phyloP scores from a whole-genome alignment of 2,329 filamentous ascomycete species.

The Metarhizium brunneum region DNA sequence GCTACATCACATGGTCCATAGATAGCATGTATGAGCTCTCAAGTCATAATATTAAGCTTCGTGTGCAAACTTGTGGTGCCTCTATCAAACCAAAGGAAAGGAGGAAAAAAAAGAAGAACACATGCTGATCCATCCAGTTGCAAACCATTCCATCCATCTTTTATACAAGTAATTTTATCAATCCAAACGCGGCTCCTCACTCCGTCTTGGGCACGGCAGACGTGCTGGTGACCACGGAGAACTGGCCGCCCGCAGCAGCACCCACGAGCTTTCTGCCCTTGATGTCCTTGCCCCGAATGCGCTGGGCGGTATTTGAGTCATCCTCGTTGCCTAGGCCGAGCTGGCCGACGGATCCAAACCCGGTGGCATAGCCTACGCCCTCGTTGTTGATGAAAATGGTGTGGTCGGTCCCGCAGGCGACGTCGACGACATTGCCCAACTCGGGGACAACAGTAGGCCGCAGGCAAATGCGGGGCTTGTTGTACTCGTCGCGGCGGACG shows the following conservation, averaged over 20 bases:
- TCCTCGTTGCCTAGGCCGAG: slow-evolving; percentile 71
- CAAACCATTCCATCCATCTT: not conserved
- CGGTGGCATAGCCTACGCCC: slow-evolving; percentile 70
- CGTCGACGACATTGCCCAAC: slow-evolving; percentile 42
- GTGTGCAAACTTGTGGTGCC: not conserved
- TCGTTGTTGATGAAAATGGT: slow-evolving; percentile 61
- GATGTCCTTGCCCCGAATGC: slow-evolving; percentile 79
- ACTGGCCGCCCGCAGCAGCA: slow-evolving; percentile 86
- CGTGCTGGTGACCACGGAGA: slow-evolving; percentile 51
- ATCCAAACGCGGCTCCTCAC: not conserved
- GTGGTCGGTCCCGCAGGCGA: slow-evolving; percentile 62
- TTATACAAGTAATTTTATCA: not conserved
- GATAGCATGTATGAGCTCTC: not conserved
- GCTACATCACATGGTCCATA: not conserved
- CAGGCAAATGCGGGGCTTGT: slow-evolving; percentile 38
- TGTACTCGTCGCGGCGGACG: slow-evolving; percentile 53
- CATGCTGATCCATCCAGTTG: not conserved
- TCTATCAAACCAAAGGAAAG: not conserved
- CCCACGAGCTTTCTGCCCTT: slow-evolving; percentile 64
- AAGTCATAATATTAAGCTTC: not conserved
- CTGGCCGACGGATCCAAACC: slow-evolving; percentile 72
- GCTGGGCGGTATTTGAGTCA: slow-evolving; percentile 66
- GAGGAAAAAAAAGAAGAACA: not conserved
- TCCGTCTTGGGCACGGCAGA: slow-evolving; percentile 11
- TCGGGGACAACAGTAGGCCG: slow-evolving; percentile 17